Conservation (phyloP, 1,284 basidiomycete species). For the Abortiporus biennis region DNA sequence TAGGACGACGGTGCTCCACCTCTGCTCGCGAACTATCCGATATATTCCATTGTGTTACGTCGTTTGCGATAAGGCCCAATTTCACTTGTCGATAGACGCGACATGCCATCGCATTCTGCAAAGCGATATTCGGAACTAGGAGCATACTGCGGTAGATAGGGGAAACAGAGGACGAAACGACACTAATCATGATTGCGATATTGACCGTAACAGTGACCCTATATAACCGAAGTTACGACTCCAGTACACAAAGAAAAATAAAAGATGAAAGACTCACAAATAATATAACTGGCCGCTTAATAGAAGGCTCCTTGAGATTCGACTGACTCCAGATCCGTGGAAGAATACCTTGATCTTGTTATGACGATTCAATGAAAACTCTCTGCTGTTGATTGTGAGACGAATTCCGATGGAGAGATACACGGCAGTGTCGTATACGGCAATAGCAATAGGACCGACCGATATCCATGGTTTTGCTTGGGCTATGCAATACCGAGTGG, state of each 20-base stretch:
- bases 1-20: no score
- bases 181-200: neutral
- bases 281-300: conserved; percentile 4
- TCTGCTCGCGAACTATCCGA: no score
- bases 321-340: neutral
- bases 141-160: neutral
- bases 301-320: conserved; percentile 1
- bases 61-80: neutral
- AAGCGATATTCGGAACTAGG: neutral
- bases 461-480: neutral
- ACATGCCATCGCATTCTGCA: neutral
- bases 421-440: conserved; percentile 3
- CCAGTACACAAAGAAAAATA: neutral
- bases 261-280: conserved; percentile 5
- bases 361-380: conserved; percentile 20
- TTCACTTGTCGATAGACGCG: neutral
- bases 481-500: no score
- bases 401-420: neutral
- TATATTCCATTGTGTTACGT: no score
- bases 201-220: neutral
- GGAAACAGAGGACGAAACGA: neutral
- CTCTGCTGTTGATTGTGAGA: conserved; percentile 6
- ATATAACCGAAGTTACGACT: neutral
- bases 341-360: conserved; percentile 5
- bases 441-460: conserved; percentile 19